Conservation (phyloP, 2,329 filamentous ascomycete genomes). For the Aspergillus alliaceus region DNA sequence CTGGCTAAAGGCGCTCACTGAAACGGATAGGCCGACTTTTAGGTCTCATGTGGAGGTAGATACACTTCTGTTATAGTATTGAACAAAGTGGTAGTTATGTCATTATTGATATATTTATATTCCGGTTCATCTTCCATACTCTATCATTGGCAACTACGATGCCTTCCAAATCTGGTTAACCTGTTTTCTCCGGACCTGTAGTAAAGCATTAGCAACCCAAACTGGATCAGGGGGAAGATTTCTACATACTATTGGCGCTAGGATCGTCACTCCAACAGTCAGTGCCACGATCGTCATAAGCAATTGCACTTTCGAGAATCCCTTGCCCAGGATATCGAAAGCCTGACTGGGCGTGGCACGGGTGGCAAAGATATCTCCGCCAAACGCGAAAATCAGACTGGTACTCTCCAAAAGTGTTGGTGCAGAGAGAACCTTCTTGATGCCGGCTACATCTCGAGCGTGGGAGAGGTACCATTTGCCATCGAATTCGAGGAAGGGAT, state of each 20-base stretch:
- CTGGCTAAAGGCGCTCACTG: too few species aligned
- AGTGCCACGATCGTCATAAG: conserved; percentile 80
- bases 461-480: conserved; percentile 79
- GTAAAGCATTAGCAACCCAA: neutral
- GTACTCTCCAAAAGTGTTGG: conserved; percentile 89
- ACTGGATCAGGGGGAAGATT: neutral
- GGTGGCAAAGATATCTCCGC: conserved; percentile 81
- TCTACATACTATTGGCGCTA: conserved; percentile 80
- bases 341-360: conserved; percentile 81
- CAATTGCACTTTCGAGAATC: conserved; percentile 88
- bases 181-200: conserved; percentile 51
- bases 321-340: conserved; percentile 90
- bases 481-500: conserved; percentile 77
- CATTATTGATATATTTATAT: neutral
- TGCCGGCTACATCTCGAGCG: conserved; percentile 74
- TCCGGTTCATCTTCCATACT: neutral
- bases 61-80: neutral
- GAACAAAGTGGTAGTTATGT: neutral
- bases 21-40: too few species aligned
- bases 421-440: conserved; percentile 69
- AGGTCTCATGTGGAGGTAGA: neutral
- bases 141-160: neutral
- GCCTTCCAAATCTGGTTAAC: conserved; percentile 42
- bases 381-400: conserved; percentile 83
- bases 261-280: conserved; percentile 69